Evolutionary conservation across 495 filamentous ascomycete species (phyloP), one percentile per base, ranked within the genome.

Genomic region (Echria macrotheca): DNA sequence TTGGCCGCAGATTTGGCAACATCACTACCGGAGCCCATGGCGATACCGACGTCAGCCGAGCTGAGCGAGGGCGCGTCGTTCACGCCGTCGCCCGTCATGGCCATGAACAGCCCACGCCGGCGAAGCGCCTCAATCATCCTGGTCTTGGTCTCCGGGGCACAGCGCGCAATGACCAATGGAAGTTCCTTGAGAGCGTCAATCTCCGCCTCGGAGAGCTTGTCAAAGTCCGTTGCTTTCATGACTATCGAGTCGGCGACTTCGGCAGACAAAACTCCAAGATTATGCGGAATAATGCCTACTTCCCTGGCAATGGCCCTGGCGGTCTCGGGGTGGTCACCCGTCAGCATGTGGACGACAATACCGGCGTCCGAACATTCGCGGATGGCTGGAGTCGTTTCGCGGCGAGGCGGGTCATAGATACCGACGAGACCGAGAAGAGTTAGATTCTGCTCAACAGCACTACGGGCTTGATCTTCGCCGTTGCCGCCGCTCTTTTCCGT

Each of bases 1-100:
- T 91, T 89, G 3, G 88, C 82, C 1, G 88, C 88, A 26, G 85
- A 86, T 61, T 91, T 94, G 21, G 89, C 89, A n/a, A 95, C 89
- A 53, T 95, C 90, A 19, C 85, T 89, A 4, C 89, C 90, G 36
- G 83, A 79, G 11, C 87, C 87, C 86, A 91, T 91, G 17, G 87
- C 87, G 49, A 93, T 93, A 22, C 87, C 87, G 6, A 91, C 85
- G 55, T 93, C 87, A 3, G 88, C 85, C 18, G 79, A 71, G 50
- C 83, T 84, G 22, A 94, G 71, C 9, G 84, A 85, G 0, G 88
- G 88, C 1, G 86, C 85, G 53, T 94, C 87, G 55, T 94, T 94
- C 40, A 94, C 88, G 4, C 88, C 87, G 58, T 94, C 88, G 11
- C 87, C 79, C 5, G 78, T 83, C 78, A 83, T 83, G 40, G 76